phyloP scores from a whole-genome alignment of 805 yeast genomes.

The Kodamaea sagamina region DNA sequence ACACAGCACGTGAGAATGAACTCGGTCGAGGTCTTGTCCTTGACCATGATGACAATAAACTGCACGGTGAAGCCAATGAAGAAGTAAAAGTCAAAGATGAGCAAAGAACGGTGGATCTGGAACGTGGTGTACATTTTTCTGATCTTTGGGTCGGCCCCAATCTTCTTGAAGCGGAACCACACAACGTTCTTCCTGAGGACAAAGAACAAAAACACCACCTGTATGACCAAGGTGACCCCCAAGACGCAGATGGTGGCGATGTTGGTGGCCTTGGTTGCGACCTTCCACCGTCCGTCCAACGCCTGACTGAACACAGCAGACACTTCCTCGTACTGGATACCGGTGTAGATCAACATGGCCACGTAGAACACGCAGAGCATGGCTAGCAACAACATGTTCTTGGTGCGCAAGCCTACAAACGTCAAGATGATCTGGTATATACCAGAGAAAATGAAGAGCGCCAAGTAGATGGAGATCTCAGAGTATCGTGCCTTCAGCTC shows the following conservation, averaged over 20 bases:
- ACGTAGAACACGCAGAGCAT: constrained; percentile 42
- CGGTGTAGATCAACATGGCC: constrained; percentile 48
- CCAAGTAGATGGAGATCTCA: constrained; percentile 43
- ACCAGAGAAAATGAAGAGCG: constrained; percentile 50
- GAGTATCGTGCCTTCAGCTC: constrained; percentile 22
- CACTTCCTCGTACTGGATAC: constrained; percentile 47
- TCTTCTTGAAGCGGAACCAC: constrained; percentile 49
- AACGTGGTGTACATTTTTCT: constrained; percentile 37
- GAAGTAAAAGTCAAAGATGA: constrained; percentile 48
- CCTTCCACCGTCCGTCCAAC: constrained; percentile 29
- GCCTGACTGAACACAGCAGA: constrained; percentile 17
- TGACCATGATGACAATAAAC: constrained; percentile 47
- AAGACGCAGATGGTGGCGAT: constrained; percentile 46
- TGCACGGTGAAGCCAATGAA: constrained; percentile 53
- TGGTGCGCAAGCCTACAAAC: constrained; percentile 37
- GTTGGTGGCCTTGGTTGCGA: constrained; percentile 38
- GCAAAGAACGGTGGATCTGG: constrained; percentile 42
- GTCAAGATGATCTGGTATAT: constrained; percentile 43
- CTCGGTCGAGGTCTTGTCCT: constrained; percentile 38
- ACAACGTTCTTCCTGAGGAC: constrained; percentile 42
- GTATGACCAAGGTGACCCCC: constrained; percentile 36
- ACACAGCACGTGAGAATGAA: constrained; percentile 49
- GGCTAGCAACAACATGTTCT: constrained; percentile 42
- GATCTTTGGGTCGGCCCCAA: constrained; percentile 48
- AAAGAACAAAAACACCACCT: constrained; percentile 30